A percentile compares a stretch with the other conserved stretches of the same genome.
Conservation (phyloP, 192 early-diverging fungal species). For the Rhizoclosmatium sp. region DNA sequence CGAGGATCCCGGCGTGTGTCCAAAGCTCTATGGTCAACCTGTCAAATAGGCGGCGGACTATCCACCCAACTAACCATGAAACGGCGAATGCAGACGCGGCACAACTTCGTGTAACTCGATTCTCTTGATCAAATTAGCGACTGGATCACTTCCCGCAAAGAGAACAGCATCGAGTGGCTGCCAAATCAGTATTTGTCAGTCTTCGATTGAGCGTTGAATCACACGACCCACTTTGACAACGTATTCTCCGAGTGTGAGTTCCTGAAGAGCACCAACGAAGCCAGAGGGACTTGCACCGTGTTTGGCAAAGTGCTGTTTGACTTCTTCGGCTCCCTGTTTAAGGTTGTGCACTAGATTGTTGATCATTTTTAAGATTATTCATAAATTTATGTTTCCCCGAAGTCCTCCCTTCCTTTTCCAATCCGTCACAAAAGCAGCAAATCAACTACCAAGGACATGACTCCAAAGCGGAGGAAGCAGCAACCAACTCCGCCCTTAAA, state of each 20-base stretch:
- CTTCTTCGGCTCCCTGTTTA: no score
- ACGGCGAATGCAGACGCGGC: background rate
- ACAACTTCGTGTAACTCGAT: background rate
- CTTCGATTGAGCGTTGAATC: background rate
- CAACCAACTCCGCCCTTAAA: no score
- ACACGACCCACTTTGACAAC: background rate
- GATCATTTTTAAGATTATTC: no score
- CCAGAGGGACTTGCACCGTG: background rate
- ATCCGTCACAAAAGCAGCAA: no score
- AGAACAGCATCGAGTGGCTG: constrained; percentile 46
- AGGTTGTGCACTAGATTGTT: no score
- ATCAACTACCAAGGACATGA: no score
- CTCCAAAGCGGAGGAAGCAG: no score
- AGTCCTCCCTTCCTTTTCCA: no score
- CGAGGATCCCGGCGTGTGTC: constrained; percentile 29
- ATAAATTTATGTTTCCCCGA: no score
- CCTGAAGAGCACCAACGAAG: background rate
- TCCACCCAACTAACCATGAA: background rate
- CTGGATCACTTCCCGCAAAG: constrained; percentile 11
- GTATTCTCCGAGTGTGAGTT: constrained; percentile 15
- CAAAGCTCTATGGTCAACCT: background rate
- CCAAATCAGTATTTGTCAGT: background rate
- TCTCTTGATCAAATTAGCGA: constrained; percentile 4
- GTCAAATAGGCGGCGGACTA: constrained; percentile 7
- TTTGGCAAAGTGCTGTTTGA: no score